phyloP scores from a whole-genome alignment of 1,284 basidiomycete species.

The Naganishia albida region DNA sequence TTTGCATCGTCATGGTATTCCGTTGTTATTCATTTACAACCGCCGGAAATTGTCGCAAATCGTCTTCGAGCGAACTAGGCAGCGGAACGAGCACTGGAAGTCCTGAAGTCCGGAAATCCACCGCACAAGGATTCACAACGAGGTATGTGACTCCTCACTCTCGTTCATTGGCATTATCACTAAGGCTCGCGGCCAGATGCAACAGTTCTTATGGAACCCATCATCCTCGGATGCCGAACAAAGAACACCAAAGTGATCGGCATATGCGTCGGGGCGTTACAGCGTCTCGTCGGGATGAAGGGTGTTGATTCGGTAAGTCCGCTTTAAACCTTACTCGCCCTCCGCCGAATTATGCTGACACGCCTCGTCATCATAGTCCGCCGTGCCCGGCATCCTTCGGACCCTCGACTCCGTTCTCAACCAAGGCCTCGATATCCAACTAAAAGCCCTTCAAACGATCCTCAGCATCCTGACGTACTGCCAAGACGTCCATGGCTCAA shows the following conservation, averaged over 20 bases:
- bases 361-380: conserved; percentile 57
- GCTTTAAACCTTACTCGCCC: background rate
- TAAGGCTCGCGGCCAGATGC: conserved; percentile 58
- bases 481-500: conserved; percentile 70
- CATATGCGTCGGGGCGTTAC: conserved; percentile 85
- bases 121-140: conserved; percentile 1
- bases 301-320: conserved; percentile 65
- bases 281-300: conserved; percentile 82
- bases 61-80: conserved; percentile 54
- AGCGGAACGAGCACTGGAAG: conserved; percentile 77
- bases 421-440: conserved; percentile 91
- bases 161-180: background rate
- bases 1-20: background rate
- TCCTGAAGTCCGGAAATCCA: conserved; percentile 60
- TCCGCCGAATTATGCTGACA: background rate
- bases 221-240: conserved; percentile 91
- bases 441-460: conserved; percentile 85
- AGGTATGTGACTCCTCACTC: background rate
- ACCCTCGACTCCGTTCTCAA: conserved; percentile 83
- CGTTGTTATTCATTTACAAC: no score
- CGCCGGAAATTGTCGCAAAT: no score
- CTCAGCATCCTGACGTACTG: conserved; percentile 87
- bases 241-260: conserved; percentile 92
- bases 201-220: conserved; percentile 78
- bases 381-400: conserved; percentile 73